phyloP scores from a whole-genome alignment of 805 yeast species.

The Isabelozyma gotoi region DNA sequence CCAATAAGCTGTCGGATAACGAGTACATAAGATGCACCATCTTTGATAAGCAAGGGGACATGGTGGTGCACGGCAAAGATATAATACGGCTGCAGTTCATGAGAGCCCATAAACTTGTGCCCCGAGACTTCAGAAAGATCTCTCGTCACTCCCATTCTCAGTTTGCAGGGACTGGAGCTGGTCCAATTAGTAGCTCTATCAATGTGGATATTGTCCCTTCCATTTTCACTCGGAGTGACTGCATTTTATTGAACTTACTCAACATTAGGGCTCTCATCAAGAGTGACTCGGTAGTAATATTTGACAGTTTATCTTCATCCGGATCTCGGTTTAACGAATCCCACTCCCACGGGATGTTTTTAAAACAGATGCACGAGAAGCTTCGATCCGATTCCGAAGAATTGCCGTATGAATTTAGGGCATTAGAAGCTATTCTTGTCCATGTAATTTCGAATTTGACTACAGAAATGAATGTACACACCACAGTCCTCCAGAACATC shows the following conservation, averaged over 20 bases:
- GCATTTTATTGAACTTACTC: slow-evolving; percentile 47
- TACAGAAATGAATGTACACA: slow-evolving; percentile 84
- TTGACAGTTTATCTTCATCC: slow-evolving; percentile 28
- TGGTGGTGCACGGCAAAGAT: slow-evolving; percentile 46
- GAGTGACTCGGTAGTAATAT: slow-evolving; percentile 51
- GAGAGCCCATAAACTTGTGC: slow-evolving; percentile 44
- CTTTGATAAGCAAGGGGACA: slow-evolving; percentile 47
- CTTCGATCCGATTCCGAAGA: slow-evolving; percentile 31
- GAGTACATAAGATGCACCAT: slow-evolving; percentile 48
- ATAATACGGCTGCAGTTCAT: slow-evolving; percentile 43
- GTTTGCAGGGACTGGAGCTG: neutral
- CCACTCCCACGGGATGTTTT: slow-evolving; percentile 42
- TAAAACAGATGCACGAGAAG: slow-evolving; percentile 41
- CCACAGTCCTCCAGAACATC: slow-evolving; percentile 71
- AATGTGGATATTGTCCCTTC: slow-evolving; percentile 57
- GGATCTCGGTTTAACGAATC: slow-evolving; percentile 45
- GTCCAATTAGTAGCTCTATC: slow-evolving; percentile 12
- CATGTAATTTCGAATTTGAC: slow-evolving; percentile 76
- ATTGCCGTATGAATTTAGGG: slow-evolving; percentile 86
- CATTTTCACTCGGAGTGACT: slow-evolving; percentile 45
- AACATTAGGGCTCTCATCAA: slow-evolving; percentile 54
- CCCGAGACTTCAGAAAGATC: slow-evolving; percentile 60
- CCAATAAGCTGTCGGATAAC: slow-evolving; percentile 18
- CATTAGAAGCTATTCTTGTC: slow-evolving; percentile 82
- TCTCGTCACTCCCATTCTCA: slow-evolving; percentile 26